Conservation (phyloP, 75 land plant genomes). For the Pinus albicaulis region DNA sequence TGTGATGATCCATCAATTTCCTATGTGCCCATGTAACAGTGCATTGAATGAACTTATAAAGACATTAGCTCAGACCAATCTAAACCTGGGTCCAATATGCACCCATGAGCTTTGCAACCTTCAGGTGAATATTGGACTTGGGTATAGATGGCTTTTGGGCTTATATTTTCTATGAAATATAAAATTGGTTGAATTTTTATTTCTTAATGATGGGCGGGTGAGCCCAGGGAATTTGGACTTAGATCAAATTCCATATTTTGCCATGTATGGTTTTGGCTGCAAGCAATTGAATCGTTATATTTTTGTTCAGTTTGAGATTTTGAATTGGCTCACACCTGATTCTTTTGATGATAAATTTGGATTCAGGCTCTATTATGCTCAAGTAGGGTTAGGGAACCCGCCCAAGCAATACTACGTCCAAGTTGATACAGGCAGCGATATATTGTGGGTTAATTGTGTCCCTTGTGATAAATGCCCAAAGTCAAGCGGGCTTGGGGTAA, state of each 20-base stretch:
- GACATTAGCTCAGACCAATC: too few species aligned
- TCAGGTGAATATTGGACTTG: neutral
- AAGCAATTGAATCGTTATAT: neutral
- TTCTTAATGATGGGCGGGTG: too few species aligned
- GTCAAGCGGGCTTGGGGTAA: constrained; percentile 41
- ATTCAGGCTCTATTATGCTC: constrained; percentile 33
- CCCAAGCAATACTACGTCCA: constrained; percentile 36
- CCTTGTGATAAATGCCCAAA: constrained; percentile 26
- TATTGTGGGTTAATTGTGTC: constrained; percentile 44
- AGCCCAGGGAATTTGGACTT: too few species aligned
- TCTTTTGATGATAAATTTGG: neutral
- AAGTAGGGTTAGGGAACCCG: constrained; percentile 30
- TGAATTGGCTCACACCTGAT: neutral
- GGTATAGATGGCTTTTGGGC: neutral
- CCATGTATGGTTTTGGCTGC: neutral
- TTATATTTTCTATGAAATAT: neutral
- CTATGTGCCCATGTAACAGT: too few species aligned
- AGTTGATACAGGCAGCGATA: constrained; percentile 51
- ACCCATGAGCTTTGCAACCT: neutral
- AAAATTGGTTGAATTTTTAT: neutral
- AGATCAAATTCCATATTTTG: neutral
- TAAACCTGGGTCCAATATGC: too few species aligned
- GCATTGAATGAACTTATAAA: too few species aligned
- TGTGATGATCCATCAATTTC: too few species aligned
- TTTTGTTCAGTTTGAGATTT: neutral